A percentile compares a stretch with the other conserved stretches of the same genome.
phyloP scores from a whole-genome alignment of 2,329 filamentous ascomycete genomes.

The Claviceps monticola region DNA sequence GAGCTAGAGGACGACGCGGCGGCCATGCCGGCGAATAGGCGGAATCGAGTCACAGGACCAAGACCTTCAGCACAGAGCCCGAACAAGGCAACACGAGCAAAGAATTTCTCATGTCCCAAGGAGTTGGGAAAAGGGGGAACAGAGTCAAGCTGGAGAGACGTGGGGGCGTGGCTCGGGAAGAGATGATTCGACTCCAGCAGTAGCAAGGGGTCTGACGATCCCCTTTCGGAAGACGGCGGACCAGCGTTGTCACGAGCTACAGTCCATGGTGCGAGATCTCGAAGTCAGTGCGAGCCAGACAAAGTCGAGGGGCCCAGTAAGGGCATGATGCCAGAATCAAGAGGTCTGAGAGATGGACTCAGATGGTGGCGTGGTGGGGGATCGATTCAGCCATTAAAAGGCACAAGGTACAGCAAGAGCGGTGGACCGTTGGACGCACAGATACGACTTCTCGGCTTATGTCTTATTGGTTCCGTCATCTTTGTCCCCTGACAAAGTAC shows the following conservation, averaged over 20 bases:
- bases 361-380: neutral
- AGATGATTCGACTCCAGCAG: neutral
- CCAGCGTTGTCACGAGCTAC: neutral
- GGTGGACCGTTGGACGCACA: neutral
- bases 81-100: neutral
- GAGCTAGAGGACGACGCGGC: conserved; percentile 32
- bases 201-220: neutral
- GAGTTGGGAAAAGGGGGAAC: neutral
- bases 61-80: neutral
- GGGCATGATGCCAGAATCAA: neutral
- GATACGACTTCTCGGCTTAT: neutral
- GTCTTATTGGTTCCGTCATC: too few relatives aligned
- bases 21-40: conserved; percentile 18
- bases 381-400: neutral
- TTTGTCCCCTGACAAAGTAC: too few relatives aligned
- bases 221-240: conserved; percentile 1
- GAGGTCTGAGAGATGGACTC: neutral
- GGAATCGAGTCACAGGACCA: neutral
- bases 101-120: conserved; percentile 1
- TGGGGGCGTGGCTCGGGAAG: neutral
- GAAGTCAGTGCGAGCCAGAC: neutral
- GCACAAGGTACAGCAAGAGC: neutral
- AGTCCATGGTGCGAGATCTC: neutral
- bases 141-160: neutral
- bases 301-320: too few relatives aligned